Evolutionary conservation across 305 asterid species (phyloP).

Genomic region (Solanum aculeatissimum): DNA sequence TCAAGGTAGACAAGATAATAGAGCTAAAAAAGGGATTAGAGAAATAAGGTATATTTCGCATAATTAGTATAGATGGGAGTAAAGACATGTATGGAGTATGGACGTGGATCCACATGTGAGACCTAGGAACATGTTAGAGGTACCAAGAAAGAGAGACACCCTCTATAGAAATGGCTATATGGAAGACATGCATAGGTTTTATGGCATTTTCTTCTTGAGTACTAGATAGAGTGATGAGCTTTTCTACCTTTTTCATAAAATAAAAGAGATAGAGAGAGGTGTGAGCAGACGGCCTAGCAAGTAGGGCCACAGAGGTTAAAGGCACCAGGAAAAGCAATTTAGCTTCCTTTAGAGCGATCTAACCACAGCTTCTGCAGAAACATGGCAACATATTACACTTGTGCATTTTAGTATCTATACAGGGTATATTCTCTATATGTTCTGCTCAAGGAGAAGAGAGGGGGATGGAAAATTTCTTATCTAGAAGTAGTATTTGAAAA

Average conservation of each 20-base stretch:
- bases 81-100: not conserved
- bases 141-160: not conserved
- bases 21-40: not conserved
- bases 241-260: not conserved
- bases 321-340: not conserved
- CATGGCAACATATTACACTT: not conserved
- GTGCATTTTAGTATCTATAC: not conserved
- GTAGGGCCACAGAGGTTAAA: not conserved
- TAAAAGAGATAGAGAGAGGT: not conserved
- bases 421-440: not conserved
- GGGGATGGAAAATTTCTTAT: not conserved
- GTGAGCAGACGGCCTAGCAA: not conserved
- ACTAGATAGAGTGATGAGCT: not conserved
- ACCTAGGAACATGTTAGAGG: not conserved
- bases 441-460: not conserved
- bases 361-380: not conserved
- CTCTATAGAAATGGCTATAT: not conserved
- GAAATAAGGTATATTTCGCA: not conserved
- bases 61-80: not conserved
- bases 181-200: not conserved
- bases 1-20: not conserved
- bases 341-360: not conserved
- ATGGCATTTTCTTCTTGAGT: not conserved
- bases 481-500: not conserved
- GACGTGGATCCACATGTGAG: not conserved